Evolutionary conservation across 768 basidiomycete genomes (phyloP).

Genomic region (Rhodotorula graminis): DNA sequence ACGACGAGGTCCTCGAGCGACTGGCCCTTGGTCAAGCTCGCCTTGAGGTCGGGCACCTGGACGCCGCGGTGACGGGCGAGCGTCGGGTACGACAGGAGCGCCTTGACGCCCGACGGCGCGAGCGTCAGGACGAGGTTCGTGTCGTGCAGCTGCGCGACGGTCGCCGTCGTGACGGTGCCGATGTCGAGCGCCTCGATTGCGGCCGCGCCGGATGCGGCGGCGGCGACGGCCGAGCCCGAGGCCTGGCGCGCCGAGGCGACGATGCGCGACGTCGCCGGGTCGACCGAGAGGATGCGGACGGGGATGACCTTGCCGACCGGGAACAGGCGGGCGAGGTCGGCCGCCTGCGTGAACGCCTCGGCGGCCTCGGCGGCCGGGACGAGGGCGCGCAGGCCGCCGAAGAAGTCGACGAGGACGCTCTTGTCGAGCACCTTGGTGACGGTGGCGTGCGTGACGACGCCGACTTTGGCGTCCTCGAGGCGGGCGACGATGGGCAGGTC

Average conservation of each 20-base stretch:
- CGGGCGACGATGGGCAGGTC: slow-evolving; percentile 63
- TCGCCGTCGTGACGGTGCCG: slow-evolving; percentile 49
- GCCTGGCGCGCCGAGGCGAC: slow-evolving; percentile 84
- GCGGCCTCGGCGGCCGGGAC: slow-evolving; percentile 76
- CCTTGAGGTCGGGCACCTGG: slow-evolving; percentile 63
- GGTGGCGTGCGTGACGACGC: slow-evolving; percentile 71
- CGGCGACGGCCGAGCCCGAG: slow-evolving; percentile 46
- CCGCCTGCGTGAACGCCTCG: slow-evolving; percentile 43
- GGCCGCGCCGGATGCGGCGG: slow-evolving; percentile 59
- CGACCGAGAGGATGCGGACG: slow-evolving; percentile 68
- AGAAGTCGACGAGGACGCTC: slow-evolving; percentile 79
- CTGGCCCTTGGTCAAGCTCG: slow-evolving; percentile 63
- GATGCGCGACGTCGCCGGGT: slow-evolving; percentile 60
- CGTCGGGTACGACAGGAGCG: slow-evolving; percentile 79
- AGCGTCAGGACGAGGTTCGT: slow-evolving; percentile 74
- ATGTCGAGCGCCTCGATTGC: slow-evolving; percentile 65
- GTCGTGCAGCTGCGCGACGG: slow-evolving; percentile 74
- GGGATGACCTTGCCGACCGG: slow-evolving; percentile 74
- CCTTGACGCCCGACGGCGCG: slow-evolving; percentile 54
- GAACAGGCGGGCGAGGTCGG: slow-evolving; percentile 56
- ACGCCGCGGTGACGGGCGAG: slow-evolving; percentile 71
- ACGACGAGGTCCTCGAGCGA: slow-evolving; percentile 72
- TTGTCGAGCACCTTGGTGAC: slow-evolving; percentile 78
- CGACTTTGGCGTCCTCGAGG: slow-evolving; percentile 64
- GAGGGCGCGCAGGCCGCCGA: slow-evolving; percentile 76